Percentiles rank a stretch among this genome's conserved stretches.
Evolutionary conservation across 257 asterid genomes (phyloP).

Genomic region (Nemophila menziesii): DNA sequence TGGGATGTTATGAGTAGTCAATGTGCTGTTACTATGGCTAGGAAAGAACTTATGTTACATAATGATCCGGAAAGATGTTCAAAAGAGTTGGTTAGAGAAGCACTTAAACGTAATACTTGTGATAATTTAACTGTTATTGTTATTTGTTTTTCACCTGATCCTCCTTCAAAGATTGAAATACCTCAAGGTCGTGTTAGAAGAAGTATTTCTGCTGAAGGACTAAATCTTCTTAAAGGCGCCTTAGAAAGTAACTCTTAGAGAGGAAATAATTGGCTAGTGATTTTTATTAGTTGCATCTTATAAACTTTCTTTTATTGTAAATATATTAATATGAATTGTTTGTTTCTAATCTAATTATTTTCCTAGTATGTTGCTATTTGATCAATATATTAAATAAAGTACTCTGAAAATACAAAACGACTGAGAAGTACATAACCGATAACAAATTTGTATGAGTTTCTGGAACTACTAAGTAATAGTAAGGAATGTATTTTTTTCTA

Average conservation of each 20-base stretch:
- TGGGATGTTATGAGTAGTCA: constrained; percentile 99
- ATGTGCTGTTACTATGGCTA: constrained; percentile 69
- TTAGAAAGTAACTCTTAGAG: constrained; percentile 35
- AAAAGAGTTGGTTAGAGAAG: constrained; percentile 71
- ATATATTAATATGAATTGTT: too few relatives aligned
- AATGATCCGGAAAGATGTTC: constrained; percentile 87
- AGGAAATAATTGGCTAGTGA: background rate
- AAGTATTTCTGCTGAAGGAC: constrained; percentile 79
- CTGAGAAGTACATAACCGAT: background rate
- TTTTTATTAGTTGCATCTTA: too few relatives aligned
- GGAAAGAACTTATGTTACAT: constrained; percentile 81
- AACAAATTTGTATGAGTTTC: background rate
- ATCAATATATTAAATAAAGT: too few relatives aligned
- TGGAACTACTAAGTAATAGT: background rate
- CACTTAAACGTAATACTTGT: constrained; percentile 67
- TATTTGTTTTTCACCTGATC: constrained; percentile 78
- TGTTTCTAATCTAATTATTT: too few relatives aligned
- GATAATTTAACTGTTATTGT: constrained; percentile 73
- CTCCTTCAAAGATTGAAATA: constrained; percentile 65
- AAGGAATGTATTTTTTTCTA: background rate
- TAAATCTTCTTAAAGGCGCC: constrained; percentile 72
- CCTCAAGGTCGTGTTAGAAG: constrained; percentile 41
- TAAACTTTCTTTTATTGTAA: too few relatives aligned
- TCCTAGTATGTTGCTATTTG: too few relatives aligned
- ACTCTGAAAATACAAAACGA: too few relatives aligned